These are phyloP conservation scores for Neurospora cerealis DNA, from an alignment of 495 filamentous ascomycete genomes.

Conservation along the genomic window DNA sequence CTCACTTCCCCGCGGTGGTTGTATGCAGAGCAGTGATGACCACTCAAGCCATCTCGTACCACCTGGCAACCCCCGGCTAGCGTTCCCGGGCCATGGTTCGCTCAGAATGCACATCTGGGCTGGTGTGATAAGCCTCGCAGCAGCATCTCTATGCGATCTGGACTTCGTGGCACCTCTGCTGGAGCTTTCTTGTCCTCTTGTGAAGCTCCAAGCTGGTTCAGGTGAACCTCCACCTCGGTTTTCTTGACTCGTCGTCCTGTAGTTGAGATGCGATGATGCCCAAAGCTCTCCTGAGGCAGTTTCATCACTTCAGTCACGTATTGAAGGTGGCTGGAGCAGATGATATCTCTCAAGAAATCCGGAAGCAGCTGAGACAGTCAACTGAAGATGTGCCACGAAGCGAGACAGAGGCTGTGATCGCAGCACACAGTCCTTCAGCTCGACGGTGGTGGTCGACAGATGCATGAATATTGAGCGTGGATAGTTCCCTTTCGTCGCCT, in stretches of 20 bases:
- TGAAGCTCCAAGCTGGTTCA: background rate
- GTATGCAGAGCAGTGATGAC: background rate
- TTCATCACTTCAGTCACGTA: background rate
- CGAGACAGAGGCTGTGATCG: background rate
- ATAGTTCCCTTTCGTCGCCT: background rate
- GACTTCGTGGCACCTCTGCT: background rate
- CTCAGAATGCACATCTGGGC: background rate
- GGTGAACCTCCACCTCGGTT: background rate
- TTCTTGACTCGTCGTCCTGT: background rate
- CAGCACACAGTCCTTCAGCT: background rate
- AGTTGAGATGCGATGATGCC: background rate
- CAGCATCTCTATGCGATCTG: background rate
- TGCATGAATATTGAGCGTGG: background rate
- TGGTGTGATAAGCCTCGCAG: background rate
- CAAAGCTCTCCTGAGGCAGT: background rate
- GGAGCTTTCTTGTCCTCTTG: background rate
- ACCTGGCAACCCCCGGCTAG: background rate
- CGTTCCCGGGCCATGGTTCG: background rate
- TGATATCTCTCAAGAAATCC: background rate
- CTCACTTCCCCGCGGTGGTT: background rate
- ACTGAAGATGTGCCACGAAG: background rate
- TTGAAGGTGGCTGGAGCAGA: background rate
- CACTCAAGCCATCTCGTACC: background rate
- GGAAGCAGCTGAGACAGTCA: background rate
- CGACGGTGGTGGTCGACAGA: background rate